These are phyloP conservation scores for Vigna trinervia DNA, from an alignment of 306 rosid genomes.

Conservation along the genomic window DNA sequence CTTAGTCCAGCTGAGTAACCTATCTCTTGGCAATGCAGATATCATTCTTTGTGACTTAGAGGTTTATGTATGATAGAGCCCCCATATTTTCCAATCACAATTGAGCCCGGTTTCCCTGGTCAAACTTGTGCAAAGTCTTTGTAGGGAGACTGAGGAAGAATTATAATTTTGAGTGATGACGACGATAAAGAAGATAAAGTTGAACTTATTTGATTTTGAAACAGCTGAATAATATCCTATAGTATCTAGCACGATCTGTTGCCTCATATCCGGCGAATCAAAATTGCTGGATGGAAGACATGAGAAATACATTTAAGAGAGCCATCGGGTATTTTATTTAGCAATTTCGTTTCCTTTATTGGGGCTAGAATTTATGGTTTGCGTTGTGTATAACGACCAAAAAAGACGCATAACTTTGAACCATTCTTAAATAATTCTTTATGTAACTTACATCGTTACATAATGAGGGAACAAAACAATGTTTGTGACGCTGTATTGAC, in stretches of 20 bases:
- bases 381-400: no score
- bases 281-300: neutral
- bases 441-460: no score
- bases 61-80: constrained; percentile 44
- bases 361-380: neutral
- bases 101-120: constrained; percentile 39
- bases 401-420: no score
- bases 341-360: neutral
- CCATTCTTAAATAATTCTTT: neutral
- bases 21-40: constrained; percentile 33
- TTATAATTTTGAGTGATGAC: constrained; percentile 50
- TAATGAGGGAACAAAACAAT: neutral
- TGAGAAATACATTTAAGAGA: neutral
- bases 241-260: neutral
- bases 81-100: constrained; percentile 37
- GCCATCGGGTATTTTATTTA: neutral
- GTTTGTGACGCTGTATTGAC: neutral
- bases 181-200: constrained; percentile 50
- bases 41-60: constrained; percentile 45
- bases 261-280: neutral
- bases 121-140: constrained; percentile 45
- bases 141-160: constrained; percentile 42
- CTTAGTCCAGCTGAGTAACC: constrained; percentile 36
- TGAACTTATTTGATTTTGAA: constrained; percentile 18
- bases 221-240: constrained; percentile 32